Percentiles rank a stretch among this genome's conserved stretches.
These are phyloP conservation scores for Coemansia sp. DNA, from an alignment of 192 early-diverging fungal species.

Conservation along the genomic window DNA sequence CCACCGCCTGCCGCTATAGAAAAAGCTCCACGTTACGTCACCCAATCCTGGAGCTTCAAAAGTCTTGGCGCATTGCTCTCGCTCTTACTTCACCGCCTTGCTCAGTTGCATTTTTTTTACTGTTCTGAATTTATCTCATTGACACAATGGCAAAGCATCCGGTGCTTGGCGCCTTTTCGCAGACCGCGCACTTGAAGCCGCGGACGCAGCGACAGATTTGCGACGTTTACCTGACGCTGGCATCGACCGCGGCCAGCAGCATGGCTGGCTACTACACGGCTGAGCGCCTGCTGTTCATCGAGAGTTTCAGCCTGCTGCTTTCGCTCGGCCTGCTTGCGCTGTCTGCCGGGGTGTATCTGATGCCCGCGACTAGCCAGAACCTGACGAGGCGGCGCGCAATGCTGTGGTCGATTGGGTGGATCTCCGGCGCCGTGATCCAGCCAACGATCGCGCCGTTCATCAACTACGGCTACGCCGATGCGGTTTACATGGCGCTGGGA, in stretches of 20 bases:
- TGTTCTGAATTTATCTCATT: too few species aligned
- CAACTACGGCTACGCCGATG: slow-evolving; percentile 1
- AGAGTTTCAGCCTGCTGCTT: neutral
- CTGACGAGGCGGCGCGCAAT: slow-evolving; percentile 11
- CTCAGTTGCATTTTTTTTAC: too few species aligned
- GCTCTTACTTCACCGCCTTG: too few species aligned
- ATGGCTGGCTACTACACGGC: slow-evolving; percentile 14
- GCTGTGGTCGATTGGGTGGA: slow-evolving; percentile 10
- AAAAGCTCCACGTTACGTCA: too few species aligned
- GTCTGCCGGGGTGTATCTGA: neutral
- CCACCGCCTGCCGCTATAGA: slow-evolving; percentile 42
- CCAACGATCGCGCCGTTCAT: slow-evolving; percentile 6
- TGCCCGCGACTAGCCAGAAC: slow-evolving; percentile 11
- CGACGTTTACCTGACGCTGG: slow-evolving; percentile 21
- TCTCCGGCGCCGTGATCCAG: slow-evolving; percentile 7
- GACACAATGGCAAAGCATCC: slow-evolving; percentile 1
- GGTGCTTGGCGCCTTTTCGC: slow-evolving; percentile 16
- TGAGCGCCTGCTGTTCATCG: neutral
- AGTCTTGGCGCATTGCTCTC: too few species aligned
- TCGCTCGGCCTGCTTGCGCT: neutral
- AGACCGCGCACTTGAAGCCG: slow-evolving; percentile 12
- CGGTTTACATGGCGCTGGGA: slow-evolving; percentile 21
- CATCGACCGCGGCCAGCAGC: slow-evolving; percentile 2
- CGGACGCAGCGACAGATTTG: slow-evolving; percentile 20
- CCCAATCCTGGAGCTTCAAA: too few species aligned